Evolutionary conservation across 2,329 filamentous ascomycete species (phyloP).

Genomic region (Xylaria sp.): DNA sequence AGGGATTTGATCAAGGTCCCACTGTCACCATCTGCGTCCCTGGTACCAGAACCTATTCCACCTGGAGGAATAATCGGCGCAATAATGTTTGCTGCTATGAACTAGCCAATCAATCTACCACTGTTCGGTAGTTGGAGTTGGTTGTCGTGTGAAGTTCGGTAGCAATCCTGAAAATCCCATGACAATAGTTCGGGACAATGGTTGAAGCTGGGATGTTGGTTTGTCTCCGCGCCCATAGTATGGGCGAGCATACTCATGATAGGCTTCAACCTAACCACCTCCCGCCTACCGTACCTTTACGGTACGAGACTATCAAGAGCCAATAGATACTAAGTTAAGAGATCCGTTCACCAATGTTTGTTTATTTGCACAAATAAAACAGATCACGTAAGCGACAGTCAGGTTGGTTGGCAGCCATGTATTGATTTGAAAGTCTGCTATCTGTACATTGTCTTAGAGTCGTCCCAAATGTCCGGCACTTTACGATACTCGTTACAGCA

Average conservation of each 20-base stretch:
- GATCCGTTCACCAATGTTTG: neutral
- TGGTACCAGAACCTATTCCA: neutral
- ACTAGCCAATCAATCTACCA: too few species aligned
- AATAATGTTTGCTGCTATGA: too few species aligned
- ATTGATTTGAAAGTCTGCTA: slow-evolving; percentile 36
- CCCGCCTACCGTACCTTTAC: neutral
- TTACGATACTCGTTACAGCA: slow-evolving; percentile 35
- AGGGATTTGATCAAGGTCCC: slow-evolving; percentile 1
- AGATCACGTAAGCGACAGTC: neutral
- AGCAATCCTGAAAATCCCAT: too few species aligned
- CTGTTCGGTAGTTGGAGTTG: too few species aligned
- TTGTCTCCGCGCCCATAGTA: too few species aligned
- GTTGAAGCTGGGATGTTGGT: too few species aligned
- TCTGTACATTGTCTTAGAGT: slow-evolving; percentile 37
- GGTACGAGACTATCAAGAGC: neutral
- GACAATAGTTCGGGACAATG: too few species aligned
- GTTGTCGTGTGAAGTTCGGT: too few species aligned
- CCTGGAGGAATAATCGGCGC: too few species aligned
- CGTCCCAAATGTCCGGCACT: slow-evolving; percentile 42
- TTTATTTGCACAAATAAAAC: neutral
- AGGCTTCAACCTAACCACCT: neutral
- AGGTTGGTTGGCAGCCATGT: slow-evolving; percentile 35
- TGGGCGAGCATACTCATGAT: too few species aligned
- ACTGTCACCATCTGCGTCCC: neutral
- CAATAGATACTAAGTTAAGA: neutral